These are phyloP conservation scores for Phyllosticta citriasiana DNA, from an alignment of 2,329 filamentous ascomycete species.

Conservation along the genomic window DNA sequence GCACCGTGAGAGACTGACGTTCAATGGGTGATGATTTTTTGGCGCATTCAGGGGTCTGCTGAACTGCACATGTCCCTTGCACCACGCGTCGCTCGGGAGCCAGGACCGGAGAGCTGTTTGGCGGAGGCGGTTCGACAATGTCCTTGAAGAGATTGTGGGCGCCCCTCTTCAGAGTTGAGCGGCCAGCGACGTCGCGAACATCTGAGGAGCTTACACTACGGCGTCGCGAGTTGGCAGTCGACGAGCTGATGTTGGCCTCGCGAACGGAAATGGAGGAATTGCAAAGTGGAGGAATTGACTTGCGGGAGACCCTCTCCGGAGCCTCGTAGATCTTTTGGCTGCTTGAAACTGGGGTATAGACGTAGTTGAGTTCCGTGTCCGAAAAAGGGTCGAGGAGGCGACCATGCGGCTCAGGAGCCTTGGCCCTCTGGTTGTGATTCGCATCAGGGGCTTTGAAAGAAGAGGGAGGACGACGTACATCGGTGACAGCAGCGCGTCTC, in stretches of 20 bases:
- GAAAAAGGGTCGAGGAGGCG: not conserved
- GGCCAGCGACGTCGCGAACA: not conserved
- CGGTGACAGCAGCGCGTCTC: not conserved
- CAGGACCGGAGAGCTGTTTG: not conserved
- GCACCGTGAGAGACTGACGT: not conserved
- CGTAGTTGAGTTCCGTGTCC: not conserved
- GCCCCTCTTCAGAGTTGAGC: not conserved
- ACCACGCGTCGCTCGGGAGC: not conserved
- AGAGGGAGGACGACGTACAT: not conserved
- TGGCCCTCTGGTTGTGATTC: not conserved
- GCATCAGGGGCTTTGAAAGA: not conserved
- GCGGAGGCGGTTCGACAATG: not conserved
- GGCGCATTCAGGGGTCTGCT: not conserved
- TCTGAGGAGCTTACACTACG: not conserved
- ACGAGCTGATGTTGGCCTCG: not conserved
- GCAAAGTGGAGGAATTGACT: not conserved
- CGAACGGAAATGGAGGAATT: not conserved
- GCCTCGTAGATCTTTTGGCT: not conserved
- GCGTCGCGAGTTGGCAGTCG: not conserved
- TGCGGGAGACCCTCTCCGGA: not conserved
- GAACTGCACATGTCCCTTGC: not conserved
- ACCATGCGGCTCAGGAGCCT: not conserved
- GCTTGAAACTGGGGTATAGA: not conserved
- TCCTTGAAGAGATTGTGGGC: not conserved
- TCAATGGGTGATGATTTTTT: not conserved